Evolutionary conservation across 2,329 filamentous ascomycete genomes (phyloP).

Genomic region (Aspergillus glaucus): DNA sequence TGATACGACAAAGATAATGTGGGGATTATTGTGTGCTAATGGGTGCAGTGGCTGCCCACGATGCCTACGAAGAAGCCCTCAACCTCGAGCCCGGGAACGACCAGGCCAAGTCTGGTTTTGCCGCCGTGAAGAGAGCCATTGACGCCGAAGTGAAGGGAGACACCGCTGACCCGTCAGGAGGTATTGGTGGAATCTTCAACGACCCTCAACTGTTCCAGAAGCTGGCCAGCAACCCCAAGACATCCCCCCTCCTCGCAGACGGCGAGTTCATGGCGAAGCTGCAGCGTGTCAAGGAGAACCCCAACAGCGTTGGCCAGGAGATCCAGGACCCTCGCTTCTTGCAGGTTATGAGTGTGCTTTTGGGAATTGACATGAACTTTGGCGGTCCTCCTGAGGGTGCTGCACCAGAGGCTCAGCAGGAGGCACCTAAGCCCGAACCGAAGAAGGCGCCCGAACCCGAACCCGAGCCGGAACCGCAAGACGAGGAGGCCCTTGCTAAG

Average conservation of each 20-base stretch:
- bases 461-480: constrained; percentile 60
- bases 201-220: constrained; percentile 87
- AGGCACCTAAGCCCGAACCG: constrained; percentile 46
- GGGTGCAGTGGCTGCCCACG: constrained; percentile 62
- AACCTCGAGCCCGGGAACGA: constrained; percentile 89
- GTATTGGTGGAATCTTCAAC: constrained; percentile 87
- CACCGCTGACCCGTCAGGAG: constrained; percentile 61
- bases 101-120: constrained; percentile 82
- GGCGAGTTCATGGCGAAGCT: constrained; percentile 85
- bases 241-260: constrained; percentile 71
- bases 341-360: constrained; percentile 84
- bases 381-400: constrained; percentile 46
- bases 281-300: constrained; percentile 73
- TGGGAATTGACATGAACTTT: constrained; percentile 88
- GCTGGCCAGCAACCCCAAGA: constrained; percentile 92
- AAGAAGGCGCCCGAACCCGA: constrained; percentile 57
- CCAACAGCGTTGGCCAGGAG: constrained; percentile 67
- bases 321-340: constrained; percentile 89
- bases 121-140: constrained; percentile 80
- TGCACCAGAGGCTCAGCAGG: constrained; percentile 45
- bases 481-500: constrained; percentile 77
- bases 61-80: constrained; percentile 90
- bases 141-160: constrained; percentile 65
- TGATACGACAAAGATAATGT: not conserved
- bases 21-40: constrained; percentile 7